Base-by-base conservation (phyloP, 306 rosid species). In the Notholithocarpus densiflorus region DNA sequence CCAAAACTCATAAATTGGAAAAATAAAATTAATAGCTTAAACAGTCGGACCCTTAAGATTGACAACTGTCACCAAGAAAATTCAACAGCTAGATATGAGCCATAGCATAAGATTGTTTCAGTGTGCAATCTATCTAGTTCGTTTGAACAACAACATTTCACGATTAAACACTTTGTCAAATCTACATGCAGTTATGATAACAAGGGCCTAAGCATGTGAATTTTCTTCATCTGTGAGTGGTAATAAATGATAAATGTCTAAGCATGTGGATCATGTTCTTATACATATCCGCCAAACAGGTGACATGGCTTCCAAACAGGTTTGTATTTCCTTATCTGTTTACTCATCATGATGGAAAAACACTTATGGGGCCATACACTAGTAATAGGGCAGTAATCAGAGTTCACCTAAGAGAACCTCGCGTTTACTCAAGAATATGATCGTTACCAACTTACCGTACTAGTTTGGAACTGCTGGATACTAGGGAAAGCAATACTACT, bases 401-500 rank as follows among this genome's bases (percentile, higher is more conserved):
- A 27, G 29, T 31, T 69, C 5, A 61, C 74, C 11, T n/a, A 15
- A 61, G 17, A 71, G 31, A 52, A 71, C 55, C 37, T 79, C 74
- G 75, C 23, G 45, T 55, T 23, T 31, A 60, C 53, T 32, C 12
- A 48, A 64, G 27, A 70, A 74, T 40, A 60, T 0, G 54, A 81
- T 60, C 21, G 85, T 84, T 81, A 87, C 45, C 45, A 40, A 7
- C 45, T 40, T 40, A 40, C 94, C 17, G 18, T n/a, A 76, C 52
- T 80, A 32, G 90, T 71, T 71, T 83, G 90, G 7, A 61, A 56
- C 51, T 73, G 89, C 75, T 82, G 92, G 68, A 73, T 82, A 56
- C 68, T 74, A 20, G 90, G 53, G 79, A 85, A 83, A 59, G 54
- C 7, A 5, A 34, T 27, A 7, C 78, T 82, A 73, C 79, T 71